phyloP scores from a whole-genome alignment of 2,329 filamentous ascomycete genomes.

The Fusarium succisae region DNA sequence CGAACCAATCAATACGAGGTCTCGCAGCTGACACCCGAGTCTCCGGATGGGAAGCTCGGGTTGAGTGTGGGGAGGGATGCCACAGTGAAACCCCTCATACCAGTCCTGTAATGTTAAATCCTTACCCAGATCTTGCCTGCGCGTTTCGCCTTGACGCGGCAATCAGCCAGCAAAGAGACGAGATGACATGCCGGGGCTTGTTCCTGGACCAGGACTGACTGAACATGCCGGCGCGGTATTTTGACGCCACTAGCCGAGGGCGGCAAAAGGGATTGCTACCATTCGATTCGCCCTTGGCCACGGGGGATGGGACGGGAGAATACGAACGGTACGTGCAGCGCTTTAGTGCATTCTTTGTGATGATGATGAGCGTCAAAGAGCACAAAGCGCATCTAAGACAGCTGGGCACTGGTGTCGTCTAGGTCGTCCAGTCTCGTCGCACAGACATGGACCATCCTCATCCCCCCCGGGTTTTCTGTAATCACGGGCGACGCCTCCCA shows the following conservation, averaged over 20 bases:
- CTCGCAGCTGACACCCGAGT: constrained; percentile 9
- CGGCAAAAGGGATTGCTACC: background rate
- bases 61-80: constrained; percentile 24
- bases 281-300: background rate
- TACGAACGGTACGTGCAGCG: background rate
- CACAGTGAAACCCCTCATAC: constrained; percentile 31
- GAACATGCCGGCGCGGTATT: background rate
- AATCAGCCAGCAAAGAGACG: constrained; percentile 18
- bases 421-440: constrained; percentile 9
- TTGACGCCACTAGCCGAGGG: constrained; percentile 9
- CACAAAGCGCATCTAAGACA: constrained; percentile 8
- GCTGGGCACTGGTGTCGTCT: background rate
- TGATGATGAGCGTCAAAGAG: background rate
- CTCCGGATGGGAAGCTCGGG: constrained; percentile 6
- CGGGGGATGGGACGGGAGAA: background rate
- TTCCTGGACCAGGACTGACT: background rate
- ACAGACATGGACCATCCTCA: constrained; percentile 4
- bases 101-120: constrained; percentile 25
- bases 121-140: constrained; percentile 11
- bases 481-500: constrained; percentile 17
- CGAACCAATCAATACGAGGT: constrained; percentile 9
- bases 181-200: constrained; percentile 29
- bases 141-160: constrained; percentile 21
- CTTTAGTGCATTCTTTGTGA: background rate
- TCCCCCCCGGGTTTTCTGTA: constrained; percentile 12